Conservation (phyloP, 2,329 filamentous ascomycete species). For the Balansia obtecta region DNA sequence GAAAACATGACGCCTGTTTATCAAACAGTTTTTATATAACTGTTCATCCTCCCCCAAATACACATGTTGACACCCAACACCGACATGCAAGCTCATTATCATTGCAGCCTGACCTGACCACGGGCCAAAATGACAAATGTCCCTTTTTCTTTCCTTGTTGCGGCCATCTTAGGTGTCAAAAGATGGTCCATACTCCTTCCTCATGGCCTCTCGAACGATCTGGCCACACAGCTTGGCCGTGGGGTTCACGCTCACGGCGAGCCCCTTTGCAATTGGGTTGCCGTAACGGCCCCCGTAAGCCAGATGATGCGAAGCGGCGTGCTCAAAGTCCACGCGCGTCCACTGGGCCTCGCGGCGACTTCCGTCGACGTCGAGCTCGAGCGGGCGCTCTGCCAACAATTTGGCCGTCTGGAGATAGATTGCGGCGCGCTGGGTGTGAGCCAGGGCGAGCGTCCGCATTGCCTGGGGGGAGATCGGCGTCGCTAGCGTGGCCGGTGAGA, state of each 20-base stretch:
- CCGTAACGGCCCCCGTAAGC: slow-evolving; percentile 52
- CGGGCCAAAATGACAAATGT: background rate
- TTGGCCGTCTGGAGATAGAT: slow-evolving; percentile 50
- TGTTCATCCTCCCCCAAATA: too few species aligned
- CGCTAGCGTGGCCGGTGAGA: slow-evolving; percentile 38
- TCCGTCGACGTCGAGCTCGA: slow-evolving; percentile 26
- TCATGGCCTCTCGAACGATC: slow-evolving; percentile 58
- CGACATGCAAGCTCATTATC: background rate
- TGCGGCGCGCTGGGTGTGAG: slow-evolving; percentile 59
- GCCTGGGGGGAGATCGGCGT: slow-evolving; percentile 49
- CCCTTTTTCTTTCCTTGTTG: slow-evolving; percentile 1
- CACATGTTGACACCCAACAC: too few species aligned
- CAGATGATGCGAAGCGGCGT: slow-evolving; percentile 50
- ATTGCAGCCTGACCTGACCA: background rate
- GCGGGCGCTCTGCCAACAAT: slow-evolving; percentile 23
- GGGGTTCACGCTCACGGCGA: slow-evolving; percentile 54
- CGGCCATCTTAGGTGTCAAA: slow-evolving; percentile 22
- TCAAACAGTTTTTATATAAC: too few species aligned
- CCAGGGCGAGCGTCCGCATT: slow-evolving; percentile 53
- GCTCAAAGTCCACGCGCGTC: slow-evolving; percentile 45
- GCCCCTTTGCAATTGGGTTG: slow-evolving; percentile 50
- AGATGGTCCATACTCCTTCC: slow-evolving; percentile 49
- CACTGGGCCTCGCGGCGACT: slow-evolving; percentile 33
- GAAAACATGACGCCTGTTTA: slow-evolving; percentile 1
- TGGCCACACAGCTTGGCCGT: slow-evolving; percentile 58